These are phyloP conservation scores for Aspergillus saccharolyticus DNA, from an alignment of 495 filamentous ascomycete genomes.

Conservation along the genomic window DNA sequence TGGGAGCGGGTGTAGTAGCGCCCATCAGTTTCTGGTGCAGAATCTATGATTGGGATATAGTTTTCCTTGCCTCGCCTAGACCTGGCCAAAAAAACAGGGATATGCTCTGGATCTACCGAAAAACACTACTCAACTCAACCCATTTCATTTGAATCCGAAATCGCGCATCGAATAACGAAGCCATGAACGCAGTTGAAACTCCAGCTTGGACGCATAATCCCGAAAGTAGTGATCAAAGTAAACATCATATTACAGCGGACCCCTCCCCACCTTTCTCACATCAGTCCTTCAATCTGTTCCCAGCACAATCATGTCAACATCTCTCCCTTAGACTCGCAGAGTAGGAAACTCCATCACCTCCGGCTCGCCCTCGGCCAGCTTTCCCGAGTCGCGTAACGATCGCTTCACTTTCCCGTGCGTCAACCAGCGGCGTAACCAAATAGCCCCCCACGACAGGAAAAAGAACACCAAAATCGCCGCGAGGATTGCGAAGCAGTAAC, in stretches of 20 bases:
- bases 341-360: slow-evolving; percentile 11
- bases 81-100: no score
- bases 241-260: no score
- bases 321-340: not conserved
- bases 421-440: slow-evolving; percentile 47
- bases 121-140: not conserved
- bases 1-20: slow-evolving; percentile 32
- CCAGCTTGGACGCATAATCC: not conserved
- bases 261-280: not conserved
- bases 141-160: not conserved
- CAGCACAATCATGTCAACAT: not conserved
- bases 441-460: slow-evolving; percentile 45
- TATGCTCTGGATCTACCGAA: no score
- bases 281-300: not conserved
- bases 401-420: slow-evolving; percentile 28
- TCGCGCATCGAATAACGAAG: not conserved
- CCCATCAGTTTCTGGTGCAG: not conserved
- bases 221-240: no score
- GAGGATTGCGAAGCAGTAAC: slow-evolving; percentile 55
- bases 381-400: slow-evolving; percentile 17
- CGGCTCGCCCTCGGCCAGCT: slow-evolving; percentile 1
- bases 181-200: not conserved
- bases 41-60: not conserved
- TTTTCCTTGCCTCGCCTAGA: not conserved
- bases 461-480: slow-evolving; percentile 62